phyloP scores from a whole-genome alignment of 106 monocot genomes.

The Platanthera zijinensis region DNA sequence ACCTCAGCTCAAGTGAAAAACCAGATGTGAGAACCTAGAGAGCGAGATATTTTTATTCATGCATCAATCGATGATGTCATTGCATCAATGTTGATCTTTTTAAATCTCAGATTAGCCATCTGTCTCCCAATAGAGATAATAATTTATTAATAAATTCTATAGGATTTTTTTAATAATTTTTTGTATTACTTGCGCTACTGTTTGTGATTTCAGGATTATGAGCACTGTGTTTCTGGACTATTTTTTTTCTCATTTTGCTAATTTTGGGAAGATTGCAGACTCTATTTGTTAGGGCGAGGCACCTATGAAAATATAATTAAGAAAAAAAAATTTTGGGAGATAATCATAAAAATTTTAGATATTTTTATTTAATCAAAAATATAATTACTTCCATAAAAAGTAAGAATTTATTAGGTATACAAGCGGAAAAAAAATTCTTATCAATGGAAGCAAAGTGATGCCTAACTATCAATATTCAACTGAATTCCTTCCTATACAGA shows the following conservation, averaged over 20 bases:
- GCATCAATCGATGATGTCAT: slow-evolving; percentile 17
- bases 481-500: slow-evolving; percentile 3
- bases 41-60: slow-evolving; percentile 27
- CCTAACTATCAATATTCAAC: neutral
- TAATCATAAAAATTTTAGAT: no score
- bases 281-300: no score
- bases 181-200: neutral
- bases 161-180: neutral
- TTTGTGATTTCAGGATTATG: neutral
- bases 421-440: neutral
- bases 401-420: no score
- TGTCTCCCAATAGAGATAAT: neutral
- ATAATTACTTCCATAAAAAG: no score
- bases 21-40: slow-evolving; percentile 38
- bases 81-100: neutral
- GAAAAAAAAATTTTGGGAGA: no score
- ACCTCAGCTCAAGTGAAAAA: slow-evolving; percentile 20
- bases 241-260: no score
- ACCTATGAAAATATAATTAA: no score
- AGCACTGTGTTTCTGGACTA: neutral
- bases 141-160: neutral
- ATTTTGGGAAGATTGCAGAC: no score
- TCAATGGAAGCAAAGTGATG: neutral
- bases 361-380: no score
- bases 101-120: neutral